Evolutionary conservation across 176 grass and related monocot genomes (phyloP).

Genomic region (Carex cristatella): DNA sequence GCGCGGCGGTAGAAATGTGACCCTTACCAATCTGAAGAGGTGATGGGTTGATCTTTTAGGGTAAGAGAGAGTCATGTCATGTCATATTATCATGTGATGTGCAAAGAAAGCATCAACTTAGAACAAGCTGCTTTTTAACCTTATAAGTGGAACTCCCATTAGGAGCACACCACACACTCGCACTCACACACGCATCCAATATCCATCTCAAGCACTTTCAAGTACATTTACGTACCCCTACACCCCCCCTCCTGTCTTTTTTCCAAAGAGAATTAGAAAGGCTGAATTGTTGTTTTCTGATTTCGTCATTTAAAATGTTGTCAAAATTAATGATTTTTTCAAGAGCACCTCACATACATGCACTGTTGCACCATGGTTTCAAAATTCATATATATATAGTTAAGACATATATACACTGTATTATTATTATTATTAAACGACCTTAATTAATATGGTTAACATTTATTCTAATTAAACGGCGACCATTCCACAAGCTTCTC

Average conservation of each 20-base stretch:
- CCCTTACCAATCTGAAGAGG: conserved; percentile 8
- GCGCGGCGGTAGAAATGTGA: background rate
- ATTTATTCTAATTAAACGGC: background rate
- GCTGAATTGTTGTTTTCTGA: background rate
- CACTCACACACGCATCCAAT: background rate
- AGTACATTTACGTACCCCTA: background rate
- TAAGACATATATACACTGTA: too few relatives aligned
- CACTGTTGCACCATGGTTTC: too few relatives aligned
- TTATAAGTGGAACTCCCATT: conserved; percentile 15
- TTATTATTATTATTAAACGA: background rate
- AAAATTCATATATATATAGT: too few relatives aligned
- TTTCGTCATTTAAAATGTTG: background rate
- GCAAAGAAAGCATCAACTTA: background rate
- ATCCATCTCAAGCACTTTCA: background rate
- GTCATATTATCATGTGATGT: background rate
- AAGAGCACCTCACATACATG: too few relatives aligned
- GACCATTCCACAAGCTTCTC: background rate
- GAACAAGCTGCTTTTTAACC: background rate
- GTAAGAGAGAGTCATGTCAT: background rate
- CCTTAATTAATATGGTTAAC: background rate
- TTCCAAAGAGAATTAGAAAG: background rate
- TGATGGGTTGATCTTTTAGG: conserved; percentile 1
- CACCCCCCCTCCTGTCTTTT: background rate
- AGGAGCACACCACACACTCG: background rate
- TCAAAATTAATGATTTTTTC: background rate